Conservation (phyloP, 768 basidiomycete genomes). For the Pholiota microspora region DNA sequence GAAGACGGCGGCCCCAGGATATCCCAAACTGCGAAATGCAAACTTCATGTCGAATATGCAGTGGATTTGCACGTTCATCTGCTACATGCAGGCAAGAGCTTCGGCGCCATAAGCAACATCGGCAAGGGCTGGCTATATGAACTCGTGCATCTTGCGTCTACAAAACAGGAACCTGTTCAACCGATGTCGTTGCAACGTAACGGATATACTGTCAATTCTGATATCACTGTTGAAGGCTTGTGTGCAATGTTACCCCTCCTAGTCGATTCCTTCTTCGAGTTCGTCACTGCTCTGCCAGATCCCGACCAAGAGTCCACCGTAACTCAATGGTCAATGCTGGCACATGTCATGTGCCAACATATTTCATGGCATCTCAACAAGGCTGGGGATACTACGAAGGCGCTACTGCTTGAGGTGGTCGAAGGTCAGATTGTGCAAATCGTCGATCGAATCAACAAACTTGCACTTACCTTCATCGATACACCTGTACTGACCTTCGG, state of each 20-base stretch:
- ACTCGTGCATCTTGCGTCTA: conserved; percentile 40
- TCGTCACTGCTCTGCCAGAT: conserved; percentile 35
- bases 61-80: conserved; percentile 52
- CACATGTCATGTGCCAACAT: conserved; percentile 41
- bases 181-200: conserved; percentile 28
- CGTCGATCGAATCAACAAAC: conserved; percentile 35
- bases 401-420: conserved; percentile 28
- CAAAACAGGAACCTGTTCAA: conserved; percentile 27
- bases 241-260: conserved; percentile 42
- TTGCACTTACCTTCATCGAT: conserved; percentile 31
- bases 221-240: conserved; percentile 44
- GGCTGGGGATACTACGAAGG: conserved; percentile 30
- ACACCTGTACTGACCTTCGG: conserved; percentile 40
- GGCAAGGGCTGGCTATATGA: conserved; percentile 60
- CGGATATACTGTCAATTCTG: conserved; percentile 42
- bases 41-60: neutral
- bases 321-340: conserved; percentile 37
- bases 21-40: neutral
- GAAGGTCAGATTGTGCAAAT: conserved; percentile 37
- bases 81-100: conserved; percentile 51
- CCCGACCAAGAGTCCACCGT: conserved; percentile 25
- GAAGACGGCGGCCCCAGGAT: neutral
- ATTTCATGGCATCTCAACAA: conserved; percentile 43
- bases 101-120: conserved; percentile 51
- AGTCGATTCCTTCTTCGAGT: conserved; percentile 41